Conservation (phyloP, 352 stramenopile species). For the Globisporangium nunn region DNA sequence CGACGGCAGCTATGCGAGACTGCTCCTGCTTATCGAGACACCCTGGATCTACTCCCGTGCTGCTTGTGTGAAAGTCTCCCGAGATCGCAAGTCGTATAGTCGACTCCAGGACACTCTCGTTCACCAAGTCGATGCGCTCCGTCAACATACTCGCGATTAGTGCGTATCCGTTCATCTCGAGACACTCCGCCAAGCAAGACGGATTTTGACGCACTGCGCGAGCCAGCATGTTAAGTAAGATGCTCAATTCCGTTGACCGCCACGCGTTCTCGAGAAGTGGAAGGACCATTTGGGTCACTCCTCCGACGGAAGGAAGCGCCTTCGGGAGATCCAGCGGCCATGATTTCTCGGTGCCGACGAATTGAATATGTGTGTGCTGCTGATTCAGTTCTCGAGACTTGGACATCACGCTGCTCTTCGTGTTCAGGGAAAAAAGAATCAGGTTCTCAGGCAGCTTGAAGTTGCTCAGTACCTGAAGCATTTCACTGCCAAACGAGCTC, state of each 20-base stretch:
- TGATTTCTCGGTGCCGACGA: constrained; percentile 40
- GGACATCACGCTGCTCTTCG: constrained; percentile 24
- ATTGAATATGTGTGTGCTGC: constrained; percentile 37
- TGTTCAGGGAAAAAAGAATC: constrained; percentile 61
- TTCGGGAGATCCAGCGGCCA: constrained; percentile 46
- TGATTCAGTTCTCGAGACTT: constrained; percentile 13
- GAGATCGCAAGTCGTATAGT: constrained; percentile 44
- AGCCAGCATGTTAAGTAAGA: constrained; percentile 39
- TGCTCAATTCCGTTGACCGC: constrained; percentile 31
- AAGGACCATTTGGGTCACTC: constrained; percentile 46
- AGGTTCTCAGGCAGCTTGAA: constrained; percentile 56
- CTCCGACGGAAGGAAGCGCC: constrained; percentile 53
- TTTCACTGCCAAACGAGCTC: constrained; percentile 51
- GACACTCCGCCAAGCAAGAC: constrained; percentile 48
- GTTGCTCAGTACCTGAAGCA: constrained; percentile 41
- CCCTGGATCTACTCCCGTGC: background rate
- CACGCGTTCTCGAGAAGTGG: constrained; percentile 53
- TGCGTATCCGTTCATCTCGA: constrained; percentile 48
- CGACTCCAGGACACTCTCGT: constrained; percentile 35
- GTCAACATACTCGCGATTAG: constrained; percentile 42
- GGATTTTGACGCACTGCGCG: constrained; percentile 49
- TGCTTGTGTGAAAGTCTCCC: constrained; percentile 21
- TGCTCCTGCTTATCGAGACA: background rate
- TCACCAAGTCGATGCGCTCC: constrained; percentile 31
- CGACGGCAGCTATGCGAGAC: background rate